phyloP scores from a whole-genome alignment of 116 monocot species.

The Trichopus zeylanicus region DNA sequence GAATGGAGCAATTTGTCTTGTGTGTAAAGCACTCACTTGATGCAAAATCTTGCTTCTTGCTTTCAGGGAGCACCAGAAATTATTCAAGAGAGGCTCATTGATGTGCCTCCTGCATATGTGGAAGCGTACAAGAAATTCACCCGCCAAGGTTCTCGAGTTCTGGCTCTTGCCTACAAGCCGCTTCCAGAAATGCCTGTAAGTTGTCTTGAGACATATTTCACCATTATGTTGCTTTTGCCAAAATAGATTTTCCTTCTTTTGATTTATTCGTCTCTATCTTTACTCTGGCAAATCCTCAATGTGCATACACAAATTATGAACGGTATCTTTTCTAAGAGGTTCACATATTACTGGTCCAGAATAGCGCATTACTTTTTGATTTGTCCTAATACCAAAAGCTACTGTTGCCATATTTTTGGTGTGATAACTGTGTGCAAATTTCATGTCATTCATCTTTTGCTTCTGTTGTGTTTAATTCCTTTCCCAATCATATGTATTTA shows the following conservation, averaged over 20 bases:
- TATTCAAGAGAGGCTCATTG: constrained; percentile 80
- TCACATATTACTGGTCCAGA: too few relatives aligned
- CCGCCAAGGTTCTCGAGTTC: constrained; percentile 92
- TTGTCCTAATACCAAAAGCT: too few relatives aligned
- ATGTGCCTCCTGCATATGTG: constrained; percentile 71
- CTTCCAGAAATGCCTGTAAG: constrained; percentile 99
- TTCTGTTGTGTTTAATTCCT: background rate
- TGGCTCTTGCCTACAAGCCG: constrained; percentile 88
- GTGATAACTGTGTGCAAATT: too few relatives aligned
- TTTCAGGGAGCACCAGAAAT: constrained; percentile 96
- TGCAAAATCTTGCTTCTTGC: background rate
- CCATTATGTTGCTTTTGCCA: too few relatives aligned
- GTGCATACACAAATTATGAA: too few relatives aligned
- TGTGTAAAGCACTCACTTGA: background rate
- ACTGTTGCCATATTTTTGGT: too few relatives aligned
- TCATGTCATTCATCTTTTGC: background rate
- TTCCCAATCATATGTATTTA: too few relatives aligned
- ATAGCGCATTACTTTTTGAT: too few relatives aligned
- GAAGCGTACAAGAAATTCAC: constrained; percentile 94
- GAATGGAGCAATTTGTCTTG: background rate
- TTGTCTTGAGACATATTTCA: background rate
- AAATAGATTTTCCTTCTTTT: too few relatives aligned
- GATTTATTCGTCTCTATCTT: too few relatives aligned
- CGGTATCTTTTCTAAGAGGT: too few relatives aligned
- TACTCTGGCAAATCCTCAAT: too few relatives aligned